These are phyloP conservation scores for Debaryomycetaceae sp. DNA, from an alignment of 1,139 yeast species.

Conservation along the genomic window DNA sequence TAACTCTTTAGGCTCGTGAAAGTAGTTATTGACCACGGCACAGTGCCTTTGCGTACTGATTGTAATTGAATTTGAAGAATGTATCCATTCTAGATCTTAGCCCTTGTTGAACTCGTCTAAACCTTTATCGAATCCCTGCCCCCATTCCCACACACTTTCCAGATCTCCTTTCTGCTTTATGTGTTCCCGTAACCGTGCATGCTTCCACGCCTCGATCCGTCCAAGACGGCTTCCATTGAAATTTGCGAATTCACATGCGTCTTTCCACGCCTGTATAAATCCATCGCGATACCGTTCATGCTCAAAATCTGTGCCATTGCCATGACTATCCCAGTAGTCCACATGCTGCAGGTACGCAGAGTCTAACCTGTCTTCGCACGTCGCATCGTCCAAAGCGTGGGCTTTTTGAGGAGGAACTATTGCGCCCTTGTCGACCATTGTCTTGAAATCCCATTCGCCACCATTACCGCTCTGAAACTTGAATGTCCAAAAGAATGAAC, in stretches of 20 bases:
- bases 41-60: too few species aligned
- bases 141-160: slow-evolving; percentile 73
- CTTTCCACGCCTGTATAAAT: slow-evolving; percentile 63
- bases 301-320: slow-evolving; percentile 53
- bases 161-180: slow-evolving; percentile 42
- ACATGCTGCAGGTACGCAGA: slow-evolving; percentile 37
- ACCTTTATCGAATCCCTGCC: slow-evolving; percentile 70
- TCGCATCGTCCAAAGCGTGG: slow-evolving; percentile 29
- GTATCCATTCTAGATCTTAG: too few species aligned
- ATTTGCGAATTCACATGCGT: slow-evolving; percentile 53
- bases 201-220: slow-evolving; percentile 58
- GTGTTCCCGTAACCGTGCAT: slow-evolving; percentile 44
- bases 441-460: slow-evolving; percentile 91
- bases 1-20: too few species aligned
- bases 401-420: slow-evolving; percentile 20
- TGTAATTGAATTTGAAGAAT: slow-evolving; percentile 2
- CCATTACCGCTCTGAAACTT: slow-evolving; percentile 84
- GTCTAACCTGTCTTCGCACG: slow-evolving; percentile 30
- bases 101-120: slow-evolving; percentile 19
- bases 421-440: slow-evolving; percentile 63
- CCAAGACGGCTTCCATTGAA: slow-evolving; percentile 68
- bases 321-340: slow-evolving; percentile 58
- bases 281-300: slow-evolving; percentile 78
- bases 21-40: too few species aligned
- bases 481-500: slow-evolving; percentile 84